Evolutionary conservation across 345 rosid genomes (phyloP).

Genomic region (Eucalyptus regnans): DNA sequence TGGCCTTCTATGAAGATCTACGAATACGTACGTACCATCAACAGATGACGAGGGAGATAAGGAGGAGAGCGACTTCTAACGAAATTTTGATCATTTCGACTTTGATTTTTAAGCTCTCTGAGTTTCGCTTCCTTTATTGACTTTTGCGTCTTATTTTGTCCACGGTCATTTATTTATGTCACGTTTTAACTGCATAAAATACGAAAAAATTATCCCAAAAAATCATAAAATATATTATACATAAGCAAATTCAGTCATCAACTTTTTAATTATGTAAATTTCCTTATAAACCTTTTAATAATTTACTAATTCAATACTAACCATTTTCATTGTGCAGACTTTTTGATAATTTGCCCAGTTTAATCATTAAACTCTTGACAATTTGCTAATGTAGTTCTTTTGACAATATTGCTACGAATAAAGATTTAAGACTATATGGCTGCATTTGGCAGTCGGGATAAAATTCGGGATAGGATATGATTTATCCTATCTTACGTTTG

Average conservation of each 20-base stretch:
- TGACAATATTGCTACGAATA: fast-evolving
- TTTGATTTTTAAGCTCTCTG: not conserved
- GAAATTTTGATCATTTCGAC: not conserved
- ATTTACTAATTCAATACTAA: fast-evolving
- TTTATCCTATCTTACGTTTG: no score
- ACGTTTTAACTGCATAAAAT: not conserved
- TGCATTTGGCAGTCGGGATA: no score
- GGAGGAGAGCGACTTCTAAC: not conserved
- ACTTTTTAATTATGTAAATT: no score
- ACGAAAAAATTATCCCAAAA: no score
- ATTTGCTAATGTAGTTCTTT: fast-evolving
- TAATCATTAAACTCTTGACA: fast-evolving
- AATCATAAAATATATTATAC: no score
- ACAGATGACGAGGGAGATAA: not conserved
- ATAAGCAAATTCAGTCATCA: fast-evolving
- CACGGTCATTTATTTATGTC: not conserved
- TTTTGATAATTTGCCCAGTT: no score
- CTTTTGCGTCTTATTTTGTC: not conserved
- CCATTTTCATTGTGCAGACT: no score
- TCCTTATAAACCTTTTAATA: fast-evolving
- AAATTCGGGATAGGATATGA: no score
- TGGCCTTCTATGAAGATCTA: not conserved
- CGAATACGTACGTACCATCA: not conserved
- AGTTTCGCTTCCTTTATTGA: not conserved
- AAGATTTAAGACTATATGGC: fast-evolving